phyloP scores from a whole-genome alignment of 2,329 filamentous ascomycete genomes.

The Pseudohalonectria lignicola region DNA sequence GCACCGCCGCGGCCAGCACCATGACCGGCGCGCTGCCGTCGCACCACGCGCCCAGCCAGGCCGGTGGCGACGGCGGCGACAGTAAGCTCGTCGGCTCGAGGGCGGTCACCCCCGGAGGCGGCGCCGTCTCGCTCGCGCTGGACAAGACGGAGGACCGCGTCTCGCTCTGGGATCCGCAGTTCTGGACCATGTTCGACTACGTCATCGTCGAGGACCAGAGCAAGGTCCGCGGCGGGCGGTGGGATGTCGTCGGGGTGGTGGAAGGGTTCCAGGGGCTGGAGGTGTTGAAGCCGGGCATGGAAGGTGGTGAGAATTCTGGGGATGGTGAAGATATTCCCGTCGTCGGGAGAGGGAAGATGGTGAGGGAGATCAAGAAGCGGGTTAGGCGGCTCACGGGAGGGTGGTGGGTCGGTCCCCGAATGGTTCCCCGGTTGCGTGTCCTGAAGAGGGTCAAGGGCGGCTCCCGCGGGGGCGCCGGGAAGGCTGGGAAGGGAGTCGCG shows the following conservation, averaged over 20 bases:
- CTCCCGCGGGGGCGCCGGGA: no score
- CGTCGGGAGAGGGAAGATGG: conserved; percentile 31
- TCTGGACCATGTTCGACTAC: conserved; percentile 57
- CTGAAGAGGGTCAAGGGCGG: conserved; percentile 25
- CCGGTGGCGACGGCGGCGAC: conserved; percentile 4
- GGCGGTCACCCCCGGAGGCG: not conserved
- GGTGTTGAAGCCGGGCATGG: conserved; percentile 36
- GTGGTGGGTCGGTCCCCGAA: conserved; percentile 54
- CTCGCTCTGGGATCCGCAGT: conserved; percentile 32
- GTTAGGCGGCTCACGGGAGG: conserved; percentile 41
- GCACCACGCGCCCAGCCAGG: not conserved
- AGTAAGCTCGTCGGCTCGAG: conserved; percentile 15
- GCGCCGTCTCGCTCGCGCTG: conserved; percentile 22
- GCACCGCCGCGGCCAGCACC: conserved; percentile 28
- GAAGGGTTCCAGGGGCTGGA: conserved; percentile 49
- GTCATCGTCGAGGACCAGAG: conserved; percentile 42
- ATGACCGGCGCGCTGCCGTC: conserved; percentile 3
- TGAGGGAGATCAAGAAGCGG: conserved; percentile 25
- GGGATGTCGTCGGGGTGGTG: conserved; percentile 46
- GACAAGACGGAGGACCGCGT: conserved; percentile 51
- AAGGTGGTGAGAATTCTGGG: conserved; percentile 11
- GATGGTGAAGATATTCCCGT: conserved; percentile 14
- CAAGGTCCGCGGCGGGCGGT: conserved; percentile 34
- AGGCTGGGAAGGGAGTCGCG: conserved; percentile 5
- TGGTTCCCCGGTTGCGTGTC: conserved; percentile 44